Base-by-base conservation (phyloP, 2,329 filamentous ascomycete species). In the Didymella glomerata region DNA sequence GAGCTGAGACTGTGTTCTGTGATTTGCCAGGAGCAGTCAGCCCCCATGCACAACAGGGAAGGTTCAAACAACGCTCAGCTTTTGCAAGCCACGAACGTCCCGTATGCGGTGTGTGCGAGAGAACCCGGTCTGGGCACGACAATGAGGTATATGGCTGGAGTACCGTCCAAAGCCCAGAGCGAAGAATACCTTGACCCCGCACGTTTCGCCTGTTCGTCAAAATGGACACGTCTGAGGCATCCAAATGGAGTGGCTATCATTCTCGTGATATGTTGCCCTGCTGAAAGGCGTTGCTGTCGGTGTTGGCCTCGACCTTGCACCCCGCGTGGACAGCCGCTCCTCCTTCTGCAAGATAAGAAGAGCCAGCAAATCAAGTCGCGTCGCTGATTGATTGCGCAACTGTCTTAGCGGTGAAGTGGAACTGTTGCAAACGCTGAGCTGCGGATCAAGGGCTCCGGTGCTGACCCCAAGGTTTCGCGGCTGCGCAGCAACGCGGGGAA, bases 1-100 rank as follows among this genome's bases (percentile, higher is more conserved):
- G 62, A 61, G 58, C 61, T 65, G 34, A 68, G 46, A 64, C 59
- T 54, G 55, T 24, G 36, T 48, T 48, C 45, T 48, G 34, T 61
- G 57, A 64, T 64, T 64, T 54, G 64, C 47, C 46, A 30, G 52
- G 13, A 38, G 20, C 38, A 55, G 32, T 58, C 44, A 62, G 63
- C 54, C 55, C 61, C 53, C 59, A 65, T 60, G 48, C 55, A 65
- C 47, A 61, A 48, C 55, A 54, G 34, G 47, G 20, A 25, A 54
- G 41, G 49, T 10, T 40, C 52, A 54, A 62, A 55, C 38, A 27
- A 38, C 45, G 14, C 36, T 65, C 62, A 64, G 65, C 65, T 63
- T 38, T 30, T 41, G 13, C 27, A 55, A 54, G 54, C 48, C 42
- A 57, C 27, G 24, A 34, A 48, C 28, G 27, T 53, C 42, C 52